Evolutionary conservation across 2,329 filamentous ascomycete genomes (phyloP).

Genomic region (Alternaria triticimaculans): DNA sequence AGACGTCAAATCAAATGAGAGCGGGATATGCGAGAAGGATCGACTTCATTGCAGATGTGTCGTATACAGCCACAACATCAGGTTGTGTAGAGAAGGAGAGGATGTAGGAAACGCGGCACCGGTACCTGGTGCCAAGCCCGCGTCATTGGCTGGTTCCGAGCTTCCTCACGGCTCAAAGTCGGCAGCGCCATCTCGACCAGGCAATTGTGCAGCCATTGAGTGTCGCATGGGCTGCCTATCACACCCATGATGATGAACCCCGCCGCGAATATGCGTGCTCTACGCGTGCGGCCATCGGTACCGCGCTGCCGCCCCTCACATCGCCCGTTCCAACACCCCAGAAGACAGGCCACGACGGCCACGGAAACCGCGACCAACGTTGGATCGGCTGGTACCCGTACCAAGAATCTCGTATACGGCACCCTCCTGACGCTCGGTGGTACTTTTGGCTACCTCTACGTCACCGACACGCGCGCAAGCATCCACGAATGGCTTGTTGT

Average conservation of each 20-base stretch:
- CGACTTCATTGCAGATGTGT: not conserved
- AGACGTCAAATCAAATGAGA: not conserved
- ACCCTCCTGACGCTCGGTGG: conserved; percentile 60
- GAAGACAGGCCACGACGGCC: conserved; percentile 30
- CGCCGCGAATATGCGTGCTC: conserved; percentile 36
- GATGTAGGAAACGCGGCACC: not conserved
- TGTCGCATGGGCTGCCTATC: conserved; percentile 24
- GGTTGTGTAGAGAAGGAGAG: not conserved
- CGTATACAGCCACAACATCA: not conserved
- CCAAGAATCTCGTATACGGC: conserved; percentile 61
- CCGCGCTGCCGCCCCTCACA: conserved; percentile 21
- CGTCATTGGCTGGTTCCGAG: conserved; percentile 9
- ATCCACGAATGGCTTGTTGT: conserved; percentile 62
- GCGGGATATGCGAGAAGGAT: not conserved
- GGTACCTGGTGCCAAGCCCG: conserved; percentile 6
- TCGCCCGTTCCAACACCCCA: conserved; percentile 23
- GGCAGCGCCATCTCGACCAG: conserved; percentile 4
- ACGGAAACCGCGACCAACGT: conserved; percentile 41
- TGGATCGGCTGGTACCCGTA: conserved; percentile 51
- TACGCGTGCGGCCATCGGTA: conserved; percentile 35
- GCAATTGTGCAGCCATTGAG: conserved; percentile 29
- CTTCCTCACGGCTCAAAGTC: not conserved
- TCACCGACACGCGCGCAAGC: conserved; percentile 61
- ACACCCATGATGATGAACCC: conserved; percentile 32
- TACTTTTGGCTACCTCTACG: conserved; percentile 57